Conservation (phyloP, 192 early-diverging fungal genomes). For the Cladochytrium replicatum region DNA sequence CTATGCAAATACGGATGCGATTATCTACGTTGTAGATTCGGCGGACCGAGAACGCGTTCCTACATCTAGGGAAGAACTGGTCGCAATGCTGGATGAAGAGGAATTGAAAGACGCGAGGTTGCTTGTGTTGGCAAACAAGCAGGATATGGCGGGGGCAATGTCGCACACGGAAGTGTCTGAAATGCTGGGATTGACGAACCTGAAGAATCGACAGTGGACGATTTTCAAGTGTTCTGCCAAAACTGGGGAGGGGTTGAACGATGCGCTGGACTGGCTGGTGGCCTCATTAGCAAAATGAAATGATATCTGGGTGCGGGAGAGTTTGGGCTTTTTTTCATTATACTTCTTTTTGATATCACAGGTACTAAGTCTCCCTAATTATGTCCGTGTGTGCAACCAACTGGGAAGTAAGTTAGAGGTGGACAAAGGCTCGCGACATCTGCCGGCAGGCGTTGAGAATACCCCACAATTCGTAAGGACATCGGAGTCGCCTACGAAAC, state of each 20-base stretch:
- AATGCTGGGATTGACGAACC: constrained; percentile 63
- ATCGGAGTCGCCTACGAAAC: no score
- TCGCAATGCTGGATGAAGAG: constrained; percentile 89
- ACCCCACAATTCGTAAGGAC: no score
- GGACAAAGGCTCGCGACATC: no score
- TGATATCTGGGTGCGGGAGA: no score
- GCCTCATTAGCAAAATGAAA: no score
- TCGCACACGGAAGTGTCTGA: constrained; percentile 81
- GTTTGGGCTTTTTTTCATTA: no score
- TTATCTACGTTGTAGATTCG: constrained; percentile 96
- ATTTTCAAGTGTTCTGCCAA: constrained; percentile 91
- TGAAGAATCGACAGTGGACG: constrained; percentile 87
- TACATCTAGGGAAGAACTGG: constrained; percentile 80
- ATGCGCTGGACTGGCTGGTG: constrained; percentile 86
- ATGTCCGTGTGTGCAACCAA: no score
- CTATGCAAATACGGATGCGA: constrained; percentile 97
- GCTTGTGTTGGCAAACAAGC: constrained; percentile 96
- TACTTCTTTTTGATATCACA: no score
- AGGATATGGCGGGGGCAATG: constrained; percentile 94
- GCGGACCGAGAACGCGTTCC: constrained; percentile 81
- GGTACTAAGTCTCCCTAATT: no score
- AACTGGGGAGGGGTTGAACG: constrained; percentile 87
- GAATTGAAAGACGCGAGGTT: constrained; percentile 82
- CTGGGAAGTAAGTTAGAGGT: no score
- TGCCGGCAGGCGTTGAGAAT: no score